Base-by-base conservation (phyloP, 2,329 filamentous ascomycete genomes). In the Clonostachys solani region DNA sequence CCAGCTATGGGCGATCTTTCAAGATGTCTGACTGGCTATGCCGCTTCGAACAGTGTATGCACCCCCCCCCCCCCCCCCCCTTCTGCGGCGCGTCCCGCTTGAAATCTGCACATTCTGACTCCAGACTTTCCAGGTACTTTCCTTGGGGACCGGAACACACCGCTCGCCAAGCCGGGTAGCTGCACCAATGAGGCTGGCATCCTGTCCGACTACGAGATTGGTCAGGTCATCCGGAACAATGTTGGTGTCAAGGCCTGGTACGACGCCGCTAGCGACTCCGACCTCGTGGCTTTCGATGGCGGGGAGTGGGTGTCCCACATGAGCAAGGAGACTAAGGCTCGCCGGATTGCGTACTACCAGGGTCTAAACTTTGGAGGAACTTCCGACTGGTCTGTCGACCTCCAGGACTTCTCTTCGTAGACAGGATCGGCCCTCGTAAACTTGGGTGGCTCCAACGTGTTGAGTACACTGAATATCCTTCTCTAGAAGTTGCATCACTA, bases 1-100 rank as follows among this genome's bases (percentile, higher is more conserved):
- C 53, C 4, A 63, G 55, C 47, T 67, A 65, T 41, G 64, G 61
- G 0, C 53, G 64, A 2, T 55, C 50, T 5, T 69, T 66, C 47
- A 45, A 57, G 12, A 68, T 68, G 65, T 50, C 56, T 6, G 15
- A 42, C 49, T 9, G 51, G 55, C 18, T 68, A 65, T 46, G 49
- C 40, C n/a, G 54, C 50, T 2, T 49, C 49, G 3, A 51, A 48
- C 15, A 64, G 60, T 47, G 55, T 49, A 63, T 67, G 50, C 44
- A 58, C 17, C 61, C 65, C 60, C 41, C 50, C 2, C n/a, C 52
- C 2, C n/a, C 52, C 0, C 47, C 49, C 12, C 63, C 60, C 49
- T 47, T 40, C 2, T 52, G 52, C 1, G 52, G 50, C 3, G 18
- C 23, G 23, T 29, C 23, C 23, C 23, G 23, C 9, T 29, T 29